Evolutionary conservation across 768 basidiomycete species (phyloP).

Genomic region (Tricholoma terreum): DNA sequence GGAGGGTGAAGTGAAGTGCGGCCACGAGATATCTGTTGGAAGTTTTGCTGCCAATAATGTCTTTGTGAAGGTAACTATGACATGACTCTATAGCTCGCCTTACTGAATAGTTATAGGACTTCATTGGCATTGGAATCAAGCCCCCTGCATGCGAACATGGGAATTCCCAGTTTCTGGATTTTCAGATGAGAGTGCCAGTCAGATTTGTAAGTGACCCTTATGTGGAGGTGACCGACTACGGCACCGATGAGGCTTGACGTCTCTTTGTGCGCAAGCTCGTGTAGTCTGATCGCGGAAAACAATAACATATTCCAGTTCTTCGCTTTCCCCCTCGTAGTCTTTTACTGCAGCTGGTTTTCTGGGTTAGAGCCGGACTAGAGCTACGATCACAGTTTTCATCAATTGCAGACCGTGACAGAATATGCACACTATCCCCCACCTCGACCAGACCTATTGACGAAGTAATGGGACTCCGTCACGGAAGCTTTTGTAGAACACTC

Average conservation of each 20-base stretch:
- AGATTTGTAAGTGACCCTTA: constrained; percentile 1
- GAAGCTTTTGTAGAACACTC: too few relatives aligned
- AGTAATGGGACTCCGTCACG: too few relatives aligned
- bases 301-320: too few relatives aligned
- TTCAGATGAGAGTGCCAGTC: constrained; percentile 1
- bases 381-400: too few relatives aligned
- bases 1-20: constrained; percentile 49
- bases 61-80: constrained; percentile 37
- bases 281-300: too few relatives aligned
- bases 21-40: constrained; percentile 36
- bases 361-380: too few relatives aligned
- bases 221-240: constrained; percentile 1
- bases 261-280: not conserved
- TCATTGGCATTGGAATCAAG: constrained; percentile 44
- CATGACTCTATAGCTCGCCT: not conserved
- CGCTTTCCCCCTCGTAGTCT: too few relatives aligned
- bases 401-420: too few relatives aligned
- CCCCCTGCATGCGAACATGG: constrained; percentile 27
- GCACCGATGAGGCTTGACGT: not conserved
- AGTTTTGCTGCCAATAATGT: constrained; percentile 46
- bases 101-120: constrained; percentile 43
- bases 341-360: too few relatives aligned
- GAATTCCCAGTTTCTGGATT: not conserved
- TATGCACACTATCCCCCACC: too few relatives aligned
- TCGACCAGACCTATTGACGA: too few relatives aligned